These are phyloP conservation scores for Penicillium simplicissimum DNA, from an alignment of 495 filamentous ascomycete genomes.

Conservation along the genomic window DNA sequence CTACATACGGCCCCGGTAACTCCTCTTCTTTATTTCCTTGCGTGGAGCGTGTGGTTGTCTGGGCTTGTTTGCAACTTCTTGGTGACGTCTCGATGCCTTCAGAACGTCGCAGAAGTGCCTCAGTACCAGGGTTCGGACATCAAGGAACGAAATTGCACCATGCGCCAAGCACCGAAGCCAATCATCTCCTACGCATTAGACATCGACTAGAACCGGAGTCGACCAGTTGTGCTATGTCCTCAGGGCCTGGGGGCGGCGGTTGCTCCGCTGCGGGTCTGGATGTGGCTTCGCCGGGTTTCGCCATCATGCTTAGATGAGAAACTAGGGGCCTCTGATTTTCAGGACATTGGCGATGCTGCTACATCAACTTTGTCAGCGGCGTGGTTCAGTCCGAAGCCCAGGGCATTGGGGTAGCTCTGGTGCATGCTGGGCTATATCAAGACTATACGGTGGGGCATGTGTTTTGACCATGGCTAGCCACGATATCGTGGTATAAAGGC, in stretches of 20 bases:
- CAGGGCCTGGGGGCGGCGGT: background rate
- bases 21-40: constrained; percentile 5
- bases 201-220: background rate
- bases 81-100: background rate
- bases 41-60: constrained; percentile 2
- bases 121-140: background rate
- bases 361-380: constrained; percentile 9
- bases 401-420: background rate
- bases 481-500: background rate
- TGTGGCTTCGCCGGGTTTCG: background rate
- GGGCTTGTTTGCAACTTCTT: background rate
- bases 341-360: background rate
- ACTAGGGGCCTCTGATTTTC: constrained; percentile 10
- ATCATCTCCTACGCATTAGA: background rate
- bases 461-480: background rate
- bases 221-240: background rate
- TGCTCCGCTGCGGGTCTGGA: constrained; percentile 15
- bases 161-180: constrained; percentile 1
- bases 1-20: constrained; percentile 2
- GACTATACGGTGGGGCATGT: background rate
- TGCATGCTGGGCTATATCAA: background rate
- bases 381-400: background rate
- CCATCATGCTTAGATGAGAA: constrained; percentile 5
- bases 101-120: background rate
- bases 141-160: background rate